Base-by-base conservation (phyloP, 2,329 filamentous ascomycete species). In the Diatrype stigma region DNA sequence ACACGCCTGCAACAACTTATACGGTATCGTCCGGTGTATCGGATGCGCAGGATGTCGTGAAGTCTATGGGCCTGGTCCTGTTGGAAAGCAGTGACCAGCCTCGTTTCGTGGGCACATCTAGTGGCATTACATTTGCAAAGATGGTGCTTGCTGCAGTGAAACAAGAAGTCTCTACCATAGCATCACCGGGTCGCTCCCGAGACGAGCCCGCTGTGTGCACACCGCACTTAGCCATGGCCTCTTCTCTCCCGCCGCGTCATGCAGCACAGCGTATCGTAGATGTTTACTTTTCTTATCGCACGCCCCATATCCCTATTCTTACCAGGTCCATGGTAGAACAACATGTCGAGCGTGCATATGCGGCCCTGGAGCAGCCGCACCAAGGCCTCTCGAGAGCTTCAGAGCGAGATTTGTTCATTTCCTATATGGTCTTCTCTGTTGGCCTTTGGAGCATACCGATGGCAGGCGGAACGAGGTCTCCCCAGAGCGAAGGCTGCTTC, bases 401-500 rank as follows among this genome's bases (percentile, higher is more conserved):
- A 3, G 57, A 64, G 30, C 57, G 42, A 42, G 59, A 66, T 49
- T 49, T 67, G 22, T 69, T 69, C 49, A 61, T 59, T 8, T 55
- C 58, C 11, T 67, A 67, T 52, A 67, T 69, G 60, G 57, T 68
- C 17, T 60, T 69, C 28, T 63, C 66, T 14, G 67, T 68, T 21
- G 63, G 57, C 3, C 61, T 69, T 8, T 63, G 58, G 45, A 57
- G 62, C 42, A 55, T 67, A 23, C 60, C 59, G 6, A 54, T 61
- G 40, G 42, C 57, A 28, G 57, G 57, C 19, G 60, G 57, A 3
- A 53, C 57, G 11, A 56, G 66, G 30, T 52, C 60, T 19, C 49
- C 49, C 14, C 63, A 68, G 49, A 68, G 64, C 48, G 65, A 69
- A 47, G 65, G 64, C n/a, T 69, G 66, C 51, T 69, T 68, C 52